Conservation (phyloP, 2,329 filamentous ascomycete species). For the Beauveria sp. region DNA sequence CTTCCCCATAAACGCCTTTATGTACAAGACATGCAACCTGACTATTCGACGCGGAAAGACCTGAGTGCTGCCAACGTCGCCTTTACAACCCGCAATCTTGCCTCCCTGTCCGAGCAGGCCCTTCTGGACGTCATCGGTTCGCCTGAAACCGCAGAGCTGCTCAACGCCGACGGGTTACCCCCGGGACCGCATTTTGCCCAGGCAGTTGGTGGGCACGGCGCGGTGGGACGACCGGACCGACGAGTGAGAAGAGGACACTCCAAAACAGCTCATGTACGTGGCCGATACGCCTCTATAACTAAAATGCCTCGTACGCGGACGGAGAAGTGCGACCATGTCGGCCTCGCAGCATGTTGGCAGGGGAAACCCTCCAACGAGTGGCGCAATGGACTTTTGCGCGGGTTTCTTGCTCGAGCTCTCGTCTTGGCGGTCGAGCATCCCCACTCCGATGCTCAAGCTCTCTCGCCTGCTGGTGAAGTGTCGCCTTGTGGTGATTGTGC, state of each 20-base stretch:
- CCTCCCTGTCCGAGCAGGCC: neutral
- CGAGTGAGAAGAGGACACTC: neutral
- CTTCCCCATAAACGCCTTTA: neutral
- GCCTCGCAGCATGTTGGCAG: too few species aligned
- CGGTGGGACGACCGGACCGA: neutral
- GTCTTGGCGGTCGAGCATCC: too few species aligned
- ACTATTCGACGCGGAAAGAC: neutral
- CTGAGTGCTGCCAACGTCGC: neutral
- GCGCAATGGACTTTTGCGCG: too few species aligned
- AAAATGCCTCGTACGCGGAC: too few species aligned
- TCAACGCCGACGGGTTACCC: neutral
- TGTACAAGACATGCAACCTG: constrained; percentile 11
- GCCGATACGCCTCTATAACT: too few species aligned
- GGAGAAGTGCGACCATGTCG: too few species aligned
- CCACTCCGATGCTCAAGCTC: too few species aligned
- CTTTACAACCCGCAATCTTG: neutral
- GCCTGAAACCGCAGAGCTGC: neutral
- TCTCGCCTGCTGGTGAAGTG: too few species aligned
- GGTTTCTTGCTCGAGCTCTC: too few species aligned
- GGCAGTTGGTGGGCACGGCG: neutral
- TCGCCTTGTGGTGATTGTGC: too few species aligned
- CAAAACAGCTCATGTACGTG: too few species aligned
- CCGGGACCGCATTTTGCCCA: neutral
- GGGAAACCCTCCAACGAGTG: too few species aligned
- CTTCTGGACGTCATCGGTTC: neutral